Evolutionary conservation across 768 basidiomycete genomes (phyloP).

Genomic region (Infundibulicybe gibba): DNA sequence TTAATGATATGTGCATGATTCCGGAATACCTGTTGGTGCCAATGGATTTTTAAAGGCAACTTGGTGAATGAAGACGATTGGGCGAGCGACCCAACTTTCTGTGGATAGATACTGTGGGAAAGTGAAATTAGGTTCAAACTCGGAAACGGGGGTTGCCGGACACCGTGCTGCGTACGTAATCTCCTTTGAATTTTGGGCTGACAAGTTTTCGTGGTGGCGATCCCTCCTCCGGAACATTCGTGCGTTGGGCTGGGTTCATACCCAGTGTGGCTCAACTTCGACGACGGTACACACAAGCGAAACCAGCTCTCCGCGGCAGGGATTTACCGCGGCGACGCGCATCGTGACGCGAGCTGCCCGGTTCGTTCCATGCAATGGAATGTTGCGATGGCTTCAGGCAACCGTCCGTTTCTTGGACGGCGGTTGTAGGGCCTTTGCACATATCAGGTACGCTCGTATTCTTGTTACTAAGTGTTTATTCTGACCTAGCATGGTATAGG

Average conservation of each 20-base stretch:
- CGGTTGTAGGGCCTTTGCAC: constrained; percentile 17
- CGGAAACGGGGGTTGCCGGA: constrained; percentile 22
- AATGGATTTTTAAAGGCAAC: constrained; percentile 95
- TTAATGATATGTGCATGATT: constrained; percentile 2
- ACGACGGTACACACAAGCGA: neutral
- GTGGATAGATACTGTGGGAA: constrained; percentile 32
- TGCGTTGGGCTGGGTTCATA: too few relatives aligned
- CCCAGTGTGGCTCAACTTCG: neutral
- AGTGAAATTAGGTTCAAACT: constrained; percentile 21
- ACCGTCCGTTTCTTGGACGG: constrained; percentile 44
- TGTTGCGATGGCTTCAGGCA: constrained; percentile 70
- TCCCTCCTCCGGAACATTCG: neutral
- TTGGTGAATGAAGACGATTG: constrained; percentile 22
- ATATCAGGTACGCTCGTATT: constrained; percentile 14
- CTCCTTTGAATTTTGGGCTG: neutral
- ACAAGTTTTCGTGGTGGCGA: neutral
- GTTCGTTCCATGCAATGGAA: constrained; percentile 59
- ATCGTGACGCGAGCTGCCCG: constrained; percentile 12
- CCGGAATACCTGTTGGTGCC: constrained; percentile 66
- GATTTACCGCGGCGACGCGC: constrained; percentile 5
- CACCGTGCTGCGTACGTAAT: neutral
- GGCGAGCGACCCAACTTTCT: constrained; percentile 22
- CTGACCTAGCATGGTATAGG: too few relatives aligned
- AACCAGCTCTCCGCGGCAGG: constrained; percentile 3
- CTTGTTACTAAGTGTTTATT: too few relatives aligned